phyloP scores from a whole-genome alignment of 106 monocot species.

The Ottelia alismoides region DNA sequence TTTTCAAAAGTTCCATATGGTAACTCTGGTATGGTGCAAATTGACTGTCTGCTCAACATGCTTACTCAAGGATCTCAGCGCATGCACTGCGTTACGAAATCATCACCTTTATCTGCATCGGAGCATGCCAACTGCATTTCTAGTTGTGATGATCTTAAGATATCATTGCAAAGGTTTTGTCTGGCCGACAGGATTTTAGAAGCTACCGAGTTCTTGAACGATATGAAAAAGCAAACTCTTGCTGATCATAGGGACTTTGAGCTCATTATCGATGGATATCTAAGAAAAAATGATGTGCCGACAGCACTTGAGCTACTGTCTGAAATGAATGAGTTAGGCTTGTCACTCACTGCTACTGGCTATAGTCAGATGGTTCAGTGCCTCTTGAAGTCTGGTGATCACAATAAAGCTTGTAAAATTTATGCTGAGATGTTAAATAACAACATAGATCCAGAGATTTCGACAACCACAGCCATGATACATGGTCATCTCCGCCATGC shows the following conservation, averaged over 20 bases:
- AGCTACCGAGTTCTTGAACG: slow-evolving; percentile 36
- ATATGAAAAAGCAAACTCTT: slow-evolving; percentile 20
- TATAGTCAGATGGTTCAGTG: slow-evolving; percentile 67
- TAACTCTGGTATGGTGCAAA: too few species aligned
- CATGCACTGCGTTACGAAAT: too few species aligned
- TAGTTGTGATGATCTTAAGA: too few species aligned
- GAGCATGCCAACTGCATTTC: too few species aligned
- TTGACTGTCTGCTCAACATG: too few species aligned
- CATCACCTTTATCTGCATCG: too few species aligned
- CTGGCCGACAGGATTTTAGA: too few species aligned
- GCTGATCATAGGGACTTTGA: slow-evolving; percentile 25
- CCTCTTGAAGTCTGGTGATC: slow-evolving; percentile 35
- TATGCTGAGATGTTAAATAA: slow-evolving; percentile 50
- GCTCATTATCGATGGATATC: slow-evolving; percentile 48
- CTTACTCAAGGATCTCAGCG: too few species aligned
- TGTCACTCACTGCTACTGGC: slow-evolving; percentile 28
- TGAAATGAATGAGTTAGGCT: slow-evolving; percentile 23
- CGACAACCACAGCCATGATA: slow-evolving; percentile 46
- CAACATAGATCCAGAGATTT: slow-evolving; percentile 42
- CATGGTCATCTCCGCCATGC: slow-evolving; percentile 44
- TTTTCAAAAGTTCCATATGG: too few species aligned
- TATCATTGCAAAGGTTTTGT: too few species aligned
- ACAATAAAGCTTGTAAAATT: slow-evolving; percentile 45
- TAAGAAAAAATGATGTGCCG: slow-evolving; percentile 24
- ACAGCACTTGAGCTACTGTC: slow-evolving; percentile 36